A percentile compares a stretch with the other conserved stretches of the same genome.
Evolutionary conservation across 768 basidiomycete genomes (phyloP).

Genomic region (Russula compacta): DNA sequence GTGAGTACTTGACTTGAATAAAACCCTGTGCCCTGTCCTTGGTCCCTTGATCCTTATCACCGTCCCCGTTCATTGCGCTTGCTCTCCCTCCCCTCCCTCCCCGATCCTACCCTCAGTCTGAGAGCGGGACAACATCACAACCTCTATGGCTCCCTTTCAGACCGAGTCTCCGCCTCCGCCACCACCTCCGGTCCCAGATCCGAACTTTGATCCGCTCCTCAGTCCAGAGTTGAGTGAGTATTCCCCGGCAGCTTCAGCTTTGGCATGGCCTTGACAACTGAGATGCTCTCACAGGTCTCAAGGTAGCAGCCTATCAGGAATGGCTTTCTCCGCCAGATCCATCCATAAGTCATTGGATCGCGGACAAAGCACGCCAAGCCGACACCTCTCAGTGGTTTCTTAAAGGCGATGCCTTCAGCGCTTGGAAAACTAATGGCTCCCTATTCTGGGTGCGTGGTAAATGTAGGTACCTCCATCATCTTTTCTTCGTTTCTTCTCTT

Average conservation of each 20-base stretch:
- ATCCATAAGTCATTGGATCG: constrained; percentile 1
- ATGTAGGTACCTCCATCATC: neutral
- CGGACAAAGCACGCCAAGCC: neutral
- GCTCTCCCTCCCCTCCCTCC: too few species aligned
- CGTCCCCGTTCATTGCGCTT: too few species aligned
- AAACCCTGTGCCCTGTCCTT: neutral
- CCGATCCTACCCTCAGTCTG: neutral
- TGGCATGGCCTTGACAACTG: neutral
- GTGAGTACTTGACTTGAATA: neutral
- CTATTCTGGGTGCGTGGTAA: constrained; percentile 6
- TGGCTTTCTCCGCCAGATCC: constrained; percentile 13
- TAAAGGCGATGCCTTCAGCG: neutral
- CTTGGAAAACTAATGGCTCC: constrained; percentile 1
- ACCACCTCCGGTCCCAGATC: neutral
- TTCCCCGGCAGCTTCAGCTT: neutral
- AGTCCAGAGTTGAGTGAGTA: neutral
- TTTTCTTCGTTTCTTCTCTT: neutral
- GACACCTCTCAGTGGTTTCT: constrained; percentile 5
- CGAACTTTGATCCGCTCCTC: neutral
- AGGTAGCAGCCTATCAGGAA: neutral
- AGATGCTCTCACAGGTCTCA: neutral
- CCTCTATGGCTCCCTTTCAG: neutral
- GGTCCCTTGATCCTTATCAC: neutral
- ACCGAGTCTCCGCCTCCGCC: neutral
- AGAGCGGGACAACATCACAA: neutral